Conservation (phyloP, 2,329 filamentous ascomycete genomes). For the Stagonosporopsis rhizophila region DNA sequence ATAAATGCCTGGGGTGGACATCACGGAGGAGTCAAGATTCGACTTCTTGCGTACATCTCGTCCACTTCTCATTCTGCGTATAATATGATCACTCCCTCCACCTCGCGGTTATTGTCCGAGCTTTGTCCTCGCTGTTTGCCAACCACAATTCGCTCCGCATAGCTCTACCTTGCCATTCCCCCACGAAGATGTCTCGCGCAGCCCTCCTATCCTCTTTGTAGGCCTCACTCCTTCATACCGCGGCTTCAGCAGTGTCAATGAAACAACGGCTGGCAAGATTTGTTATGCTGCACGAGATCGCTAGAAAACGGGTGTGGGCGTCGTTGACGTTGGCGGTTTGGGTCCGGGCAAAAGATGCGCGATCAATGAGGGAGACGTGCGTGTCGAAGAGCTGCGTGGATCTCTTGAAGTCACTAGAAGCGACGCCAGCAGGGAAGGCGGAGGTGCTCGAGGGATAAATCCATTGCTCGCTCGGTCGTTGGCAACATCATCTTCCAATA, state of each 20-base stretch:
- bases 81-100: constrained; percentile 15
- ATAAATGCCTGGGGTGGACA: too few relatives aligned
- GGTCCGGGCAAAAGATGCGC: neutral
- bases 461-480: constrained; percentile 17
- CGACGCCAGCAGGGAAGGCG: neutral
- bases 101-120: constrained; percentile 30
- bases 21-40: too few relatives aligned
- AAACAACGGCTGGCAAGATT: neutral
- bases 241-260: neutral
- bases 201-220: neutral
- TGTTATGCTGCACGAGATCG: neutral
- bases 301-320: neutral
- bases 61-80: neutral
- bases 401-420: neutral
- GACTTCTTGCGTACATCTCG: too few relatives aligned
- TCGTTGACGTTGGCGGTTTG: neutral
- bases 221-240: neutral
- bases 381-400: neutral
- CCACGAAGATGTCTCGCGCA: constrained; percentile 10
- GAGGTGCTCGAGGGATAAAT: neutral
- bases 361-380: neutral
- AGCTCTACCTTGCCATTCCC: constrained; percentile 17
- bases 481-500: constrained; percentile 23
- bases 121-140: constrained; percentile 35
- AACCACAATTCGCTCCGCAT: constrained; percentile 38